phyloP scores from a whole-genome alignment of 208 protist genomes.

The Novymonas esmeraldas region DNA sequence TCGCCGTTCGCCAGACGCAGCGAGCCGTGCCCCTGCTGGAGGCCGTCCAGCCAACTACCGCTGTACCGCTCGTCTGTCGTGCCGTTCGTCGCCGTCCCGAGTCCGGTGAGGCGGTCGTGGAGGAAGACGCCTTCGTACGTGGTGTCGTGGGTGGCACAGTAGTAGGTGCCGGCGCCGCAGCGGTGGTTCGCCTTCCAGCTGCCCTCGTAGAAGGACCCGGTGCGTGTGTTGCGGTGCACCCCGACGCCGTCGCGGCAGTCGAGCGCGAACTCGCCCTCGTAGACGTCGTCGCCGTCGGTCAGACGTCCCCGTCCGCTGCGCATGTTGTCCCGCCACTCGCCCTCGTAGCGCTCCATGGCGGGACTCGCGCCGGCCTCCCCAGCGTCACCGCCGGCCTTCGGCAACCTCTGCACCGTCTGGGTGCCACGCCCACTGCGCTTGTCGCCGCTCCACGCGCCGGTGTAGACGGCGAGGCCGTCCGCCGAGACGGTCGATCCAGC shows the following conservation, averaged over 20 bases:
- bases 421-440: constrained; percentile 67
- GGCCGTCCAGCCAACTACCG: constrained; percentile 83
- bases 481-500: constrained; percentile 70
- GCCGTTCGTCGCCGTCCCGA: constrained; percentile 40
- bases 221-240: constrained; percentile 42
- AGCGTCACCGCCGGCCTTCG: not conserved
- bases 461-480: constrained; percentile 75
- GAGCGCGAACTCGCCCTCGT: constrained; percentile 71
- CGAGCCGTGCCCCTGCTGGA: constrained; percentile 82
- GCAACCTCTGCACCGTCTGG: constrained; percentile 13
- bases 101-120: constrained; percentile 65
- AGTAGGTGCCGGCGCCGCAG: constrained; percentile 64
- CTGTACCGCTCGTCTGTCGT: constrained; percentile 52
- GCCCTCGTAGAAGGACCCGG: constrained; percentile 80
- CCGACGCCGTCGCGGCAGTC: constrained; percentile 73
- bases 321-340: constrained; percentile 65
- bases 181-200: constrained; percentile 69
- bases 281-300: constrained; percentile 54
- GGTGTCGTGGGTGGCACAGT: constrained; percentile 49
- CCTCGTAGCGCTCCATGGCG: constrained; percentile 64
- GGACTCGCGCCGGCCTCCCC: constrained; percentile 19
- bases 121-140: constrained; percentile 84
- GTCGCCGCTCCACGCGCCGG: constrained; percentile 76
- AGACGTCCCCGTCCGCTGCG: constrained; percentile 77
- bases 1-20: constrained; percentile 76